These are phyloP conservation scores for Metarhizium robertsii DNA, from an alignment of 2,329 filamentous ascomycete species.

Conservation along the genomic window DNA sequence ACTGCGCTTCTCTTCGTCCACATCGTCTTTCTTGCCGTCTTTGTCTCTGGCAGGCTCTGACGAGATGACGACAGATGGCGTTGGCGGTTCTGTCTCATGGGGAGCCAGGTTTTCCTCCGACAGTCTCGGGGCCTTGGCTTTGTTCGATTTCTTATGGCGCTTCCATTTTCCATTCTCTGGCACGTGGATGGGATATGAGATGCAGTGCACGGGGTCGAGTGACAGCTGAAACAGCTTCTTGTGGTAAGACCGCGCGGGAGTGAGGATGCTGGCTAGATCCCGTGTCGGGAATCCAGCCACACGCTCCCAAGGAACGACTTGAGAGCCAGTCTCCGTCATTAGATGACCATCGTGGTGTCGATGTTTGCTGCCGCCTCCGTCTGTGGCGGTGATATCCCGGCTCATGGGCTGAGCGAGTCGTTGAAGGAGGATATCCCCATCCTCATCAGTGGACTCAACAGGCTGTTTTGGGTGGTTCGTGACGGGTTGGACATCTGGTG, in stretches of 20 bases:
- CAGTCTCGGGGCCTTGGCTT: slow-evolving; percentile 24
- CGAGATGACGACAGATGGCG: slow-evolving; percentile 13
- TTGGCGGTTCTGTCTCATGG: slow-evolving; percentile 18
- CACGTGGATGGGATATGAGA: slow-evolving; percentile 78
- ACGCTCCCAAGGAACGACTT: slow-evolving; percentile 60
- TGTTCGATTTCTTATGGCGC: slow-evolving; percentile 46
- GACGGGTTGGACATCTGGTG: slow-evolving; percentile 42
- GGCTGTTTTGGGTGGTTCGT: slow-evolving; percentile 22
- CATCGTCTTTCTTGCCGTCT: slow-evolving; percentile 34
- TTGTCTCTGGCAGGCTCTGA: slow-evolving; percentile 18
- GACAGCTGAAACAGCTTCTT: slow-evolving; percentile 76
- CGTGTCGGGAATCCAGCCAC: slow-evolving; percentile 66
- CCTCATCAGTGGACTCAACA: slow-evolving; percentile 16
- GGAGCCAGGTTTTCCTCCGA: slow-evolving; percentile 20
- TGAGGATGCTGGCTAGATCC: slow-evolving; percentile 71
- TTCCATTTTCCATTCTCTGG: slow-evolving; percentile 73
- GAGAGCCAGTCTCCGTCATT: slow-evolving; percentile 44
- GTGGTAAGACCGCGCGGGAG: slow-evolving; percentile 65
- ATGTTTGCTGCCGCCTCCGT: slow-evolving; percentile 30
- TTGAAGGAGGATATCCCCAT: slow-evolving; percentile 43
- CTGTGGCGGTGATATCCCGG: slow-evolving; percentile 21
- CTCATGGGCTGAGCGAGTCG: slow-evolving; percentile 30
- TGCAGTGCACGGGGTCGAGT: slow-evolving; percentile 68
- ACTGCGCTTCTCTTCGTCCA: slow-evolving; percentile 51
- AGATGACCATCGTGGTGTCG: slow-evolving; percentile 46